A percentile compares a stretch with the other conserved stretches of the same genome.
Evolutionary conservation across 768 basidiomycete species (phyloP).

Genomic region (Mycena leptocephala): DNA sequence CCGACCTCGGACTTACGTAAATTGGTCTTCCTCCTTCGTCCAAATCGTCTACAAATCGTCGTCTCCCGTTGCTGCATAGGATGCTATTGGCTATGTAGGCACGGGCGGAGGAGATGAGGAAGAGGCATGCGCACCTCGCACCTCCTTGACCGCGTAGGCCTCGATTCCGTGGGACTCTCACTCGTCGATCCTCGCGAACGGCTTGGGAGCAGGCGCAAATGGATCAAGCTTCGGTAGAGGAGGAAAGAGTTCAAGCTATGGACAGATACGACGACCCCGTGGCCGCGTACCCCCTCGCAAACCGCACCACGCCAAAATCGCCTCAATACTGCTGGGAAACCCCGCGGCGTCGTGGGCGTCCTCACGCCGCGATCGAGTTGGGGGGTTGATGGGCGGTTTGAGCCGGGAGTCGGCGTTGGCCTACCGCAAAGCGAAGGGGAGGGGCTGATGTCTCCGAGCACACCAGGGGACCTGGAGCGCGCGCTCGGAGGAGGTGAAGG

Average conservation of each 20-base stretch:
- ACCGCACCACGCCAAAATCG: not conserved
- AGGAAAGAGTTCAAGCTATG: not conserved
- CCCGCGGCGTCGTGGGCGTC: constrained; percentile 63
- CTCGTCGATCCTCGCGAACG: not conserved
- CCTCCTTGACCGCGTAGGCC: constrained; percentile 17
- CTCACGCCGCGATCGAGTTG: constrained; percentile 32
- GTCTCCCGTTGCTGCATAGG: too few relatives aligned
- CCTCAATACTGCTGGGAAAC: constrained; percentile 57
- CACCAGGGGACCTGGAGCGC: constrained; percentile 42
- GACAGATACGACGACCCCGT: constrained; percentile 35
- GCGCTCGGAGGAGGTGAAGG: constrained; percentile 30
- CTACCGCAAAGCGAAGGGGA: constrained; percentile 37
- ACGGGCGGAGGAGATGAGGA: constrained; percentile 4
- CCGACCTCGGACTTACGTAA: too few relatives aligned
- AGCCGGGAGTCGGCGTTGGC: not conserved
- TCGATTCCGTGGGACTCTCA: not conserved
- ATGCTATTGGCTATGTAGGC: not conserved
- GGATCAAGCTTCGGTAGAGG: not conserved
- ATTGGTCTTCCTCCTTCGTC: too few relatives aligned
- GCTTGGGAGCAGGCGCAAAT: not conserved
- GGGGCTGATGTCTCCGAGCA: not conserved
- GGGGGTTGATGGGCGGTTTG: constrained; percentile 37
- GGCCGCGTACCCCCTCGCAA: not conserved
- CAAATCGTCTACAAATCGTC: too few relatives aligned
- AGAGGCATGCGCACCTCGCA: constrained; percentile 16